Evolutionary conservation across 2,329 filamentous ascomycete species (phyloP), one percentile per base, ranked within the genome.

Genomic region (Volutella citrinella): DNA sequence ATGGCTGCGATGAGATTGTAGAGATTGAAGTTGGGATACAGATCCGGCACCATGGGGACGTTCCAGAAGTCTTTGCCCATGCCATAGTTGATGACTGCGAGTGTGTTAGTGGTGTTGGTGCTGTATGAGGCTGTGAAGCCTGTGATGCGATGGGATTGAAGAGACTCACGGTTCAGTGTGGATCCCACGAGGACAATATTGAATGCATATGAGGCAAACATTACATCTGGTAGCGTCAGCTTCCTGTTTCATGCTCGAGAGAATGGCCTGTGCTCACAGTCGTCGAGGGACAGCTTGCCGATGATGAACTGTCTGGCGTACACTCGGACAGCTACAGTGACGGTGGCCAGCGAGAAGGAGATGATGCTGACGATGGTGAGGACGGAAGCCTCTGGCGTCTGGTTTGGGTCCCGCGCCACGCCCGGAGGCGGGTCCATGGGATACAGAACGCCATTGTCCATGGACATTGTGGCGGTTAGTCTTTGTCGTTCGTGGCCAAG

Each of bases 1-100:
- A 42, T 42, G 9, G 39, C 39, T 1, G 39, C 39, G 5, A 42
- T 30, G 3, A 42, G 13, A 4, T 42, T 42, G 9, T 32, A 39
- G 1, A 39, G 25, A 13, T 19, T 36, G 25, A 42, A 42, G 8
- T 39, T 13, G 10, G 39, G 39, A 13, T 32, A 42, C 5, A 42
- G 5, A 17, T 42, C 32, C 10, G 32, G 35, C 8, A 32, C 20
- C 8, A 36, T 12, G 4, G 32, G 39, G 8, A 42, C 39, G 18
- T 42, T 42, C 39, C 39, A 42, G 8, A 42, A 29, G 10, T 42
- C 32, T 20, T 42, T 42, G 4, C 39, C 39, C 36, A 42, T 42
- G 5, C 39, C 39, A 3, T 39, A 42, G 6, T 42, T 40, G 16
- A 33, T 20, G 36, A 42, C 39, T 42, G 4, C 1, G 10, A 6